Conservation (phyloP, 148 eudicot genomes). For the Nyssa sinensis region DNA sequence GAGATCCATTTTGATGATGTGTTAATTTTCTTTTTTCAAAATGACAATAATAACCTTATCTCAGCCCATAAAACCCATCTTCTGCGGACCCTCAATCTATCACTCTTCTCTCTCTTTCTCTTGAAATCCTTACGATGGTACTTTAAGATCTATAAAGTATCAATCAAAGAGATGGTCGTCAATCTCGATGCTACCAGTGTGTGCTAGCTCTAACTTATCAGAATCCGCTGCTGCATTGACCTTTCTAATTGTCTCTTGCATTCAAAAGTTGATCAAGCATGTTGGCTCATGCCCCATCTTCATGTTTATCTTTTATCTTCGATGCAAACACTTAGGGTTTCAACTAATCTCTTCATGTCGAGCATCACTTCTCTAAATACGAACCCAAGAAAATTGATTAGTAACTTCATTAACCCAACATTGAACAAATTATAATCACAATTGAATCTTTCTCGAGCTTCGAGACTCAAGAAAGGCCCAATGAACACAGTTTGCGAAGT, state of each 20-base stretch:
- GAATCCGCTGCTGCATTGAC: conserved; percentile 18
- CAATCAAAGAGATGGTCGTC: conserved; percentile 74
- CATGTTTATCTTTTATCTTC: conserved; percentile 49
- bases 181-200: conserved; percentile 34
- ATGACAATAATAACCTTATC: too few species aligned
- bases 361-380: conserved; percentile 66
- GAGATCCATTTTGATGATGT: too few species aligned
- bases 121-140: too few species aligned
- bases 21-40: too few species aligned
- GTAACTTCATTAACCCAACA: conserved; percentile 68
- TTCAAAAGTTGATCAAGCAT: conserved; percentile 79
- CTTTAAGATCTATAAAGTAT: too few species aligned
- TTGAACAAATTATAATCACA: conserved; percentile 65
- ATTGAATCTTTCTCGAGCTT: conserved; percentile 41
- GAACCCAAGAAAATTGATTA: conserved; percentile 69
- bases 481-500: conserved; percentile 85
- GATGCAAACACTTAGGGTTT: conserved; percentile 48
- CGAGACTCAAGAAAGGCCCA: conserved; percentile 47
- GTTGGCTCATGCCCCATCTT: conserved; percentile 38
- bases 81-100: too few species aligned
- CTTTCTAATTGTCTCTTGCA: conserved; percentile 59
- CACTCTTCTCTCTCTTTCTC: too few species aligned
- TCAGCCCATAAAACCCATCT: too few species aligned
- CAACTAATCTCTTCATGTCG: conserved; percentile 55
- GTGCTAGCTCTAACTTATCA: conserved; percentile 26